Percentiles rank a stretch among this genome's conserved stretches.
Evolutionary conservation across 2,329 filamentous ascomycete genomes (phyloP).

Genomic region (Apiospora saccharicola): DNA sequence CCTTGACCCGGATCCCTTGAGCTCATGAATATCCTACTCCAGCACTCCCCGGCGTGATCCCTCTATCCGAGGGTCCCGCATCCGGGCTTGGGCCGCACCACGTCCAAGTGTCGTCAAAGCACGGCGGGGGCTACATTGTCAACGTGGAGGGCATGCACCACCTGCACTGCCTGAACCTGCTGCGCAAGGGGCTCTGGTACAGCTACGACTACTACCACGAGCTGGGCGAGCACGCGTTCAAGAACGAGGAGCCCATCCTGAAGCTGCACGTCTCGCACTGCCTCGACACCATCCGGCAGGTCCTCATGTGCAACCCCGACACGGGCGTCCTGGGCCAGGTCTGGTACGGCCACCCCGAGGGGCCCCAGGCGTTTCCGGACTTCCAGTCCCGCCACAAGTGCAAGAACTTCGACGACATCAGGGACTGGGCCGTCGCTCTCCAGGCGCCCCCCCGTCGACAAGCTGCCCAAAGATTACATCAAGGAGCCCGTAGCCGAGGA

Average conservation of each 20-base stretch:
- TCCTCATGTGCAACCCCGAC: conserved; percentile 69
- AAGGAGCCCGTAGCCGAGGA: conserved; percentile 3
- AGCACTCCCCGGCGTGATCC: conserved; percentile 54
- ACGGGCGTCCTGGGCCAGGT: conserved; percentile 67
- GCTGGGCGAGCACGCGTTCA: conserved; percentile 52
- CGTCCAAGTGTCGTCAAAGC: conserved; percentile 60
- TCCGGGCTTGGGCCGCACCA: conserved; percentile 62
- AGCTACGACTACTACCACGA: conserved; percentile 65
- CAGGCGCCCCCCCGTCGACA: conserved; percentile 53
- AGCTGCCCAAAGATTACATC: conserved; percentile 49
- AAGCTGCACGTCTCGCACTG: conserved; percentile 66
- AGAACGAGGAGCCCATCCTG: conserved; percentile 62
- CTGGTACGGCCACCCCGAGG: conserved; percentile 56
- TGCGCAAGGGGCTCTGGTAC: conserved; percentile 65
- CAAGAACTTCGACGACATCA: conserved; percentile 62
- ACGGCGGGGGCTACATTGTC: conserved; percentile 66
- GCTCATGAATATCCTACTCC: not conserved
- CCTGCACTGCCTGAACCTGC: conserved; percentile 67
- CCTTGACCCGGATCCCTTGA: not conserved
- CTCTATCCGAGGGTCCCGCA: conserved; percentile 53
- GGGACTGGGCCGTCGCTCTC: conserved; percentile 60
- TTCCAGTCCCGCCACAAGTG: conserved; percentile 68
- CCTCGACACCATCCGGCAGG: conserved; percentile 66
- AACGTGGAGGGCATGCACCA: conserved; percentile 65
- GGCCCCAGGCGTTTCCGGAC: conserved; percentile 62